phyloP scores from a whole-genome alignment of 768 basidiomycete species.

The Sarcodon aspratus region DNA sequence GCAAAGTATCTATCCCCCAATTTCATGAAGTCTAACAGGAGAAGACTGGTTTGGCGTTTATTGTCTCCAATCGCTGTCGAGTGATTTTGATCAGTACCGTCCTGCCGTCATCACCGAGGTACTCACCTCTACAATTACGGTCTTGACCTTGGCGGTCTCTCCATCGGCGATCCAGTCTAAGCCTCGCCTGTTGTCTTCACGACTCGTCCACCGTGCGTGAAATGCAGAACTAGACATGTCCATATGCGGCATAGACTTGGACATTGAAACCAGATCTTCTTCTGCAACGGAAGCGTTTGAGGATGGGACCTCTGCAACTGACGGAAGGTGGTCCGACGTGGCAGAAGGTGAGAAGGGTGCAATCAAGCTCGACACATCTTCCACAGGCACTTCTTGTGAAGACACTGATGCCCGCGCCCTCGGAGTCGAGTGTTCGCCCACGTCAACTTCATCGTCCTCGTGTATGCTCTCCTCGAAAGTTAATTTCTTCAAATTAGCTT shows the following conservation, averaged over 20 bases:
- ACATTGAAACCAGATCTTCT: slow-evolving; percentile 63
- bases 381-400: slow-evolving; percentile 2
- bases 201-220: slow-evolving; percentile 24
- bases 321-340: slow-evolving; percentile 38
- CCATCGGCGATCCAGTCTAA: slow-evolving; percentile 35
- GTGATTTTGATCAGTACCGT: slow-evolving; percentile 1
- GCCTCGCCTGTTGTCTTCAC: slow-evolving; percentile 18
- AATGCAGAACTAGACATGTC: slow-evolving; percentile 33
- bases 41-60: slow-evolving; percentile 58
- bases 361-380: neutral
- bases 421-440: slow-evolving; percentile 33
- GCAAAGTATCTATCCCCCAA: neutral
- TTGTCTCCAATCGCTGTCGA: slow-evolving; percentile 58
- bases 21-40: slow-evolving; percentile 32
- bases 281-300: slow-evolving; percentile 38
- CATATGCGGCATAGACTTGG: slow-evolving; percentile 65
- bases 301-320: slow-evolving; percentile 37
- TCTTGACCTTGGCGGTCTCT: slow-evolving; percentile 35
- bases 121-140: slow-evolving; percentile 64
- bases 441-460: slow-evolving; percentile 50
- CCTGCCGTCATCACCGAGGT: neutral
- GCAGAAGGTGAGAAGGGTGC: slow-evolving; percentile 38
- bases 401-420: slow-evolving; percentile 1
- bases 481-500: slow-evolving; percentile 68
- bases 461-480: slow-evolving; percentile 36